Conservation (phyloP, 495 filamentous ascomycete species). For the Trichocladium uniseriatum region DNA sequence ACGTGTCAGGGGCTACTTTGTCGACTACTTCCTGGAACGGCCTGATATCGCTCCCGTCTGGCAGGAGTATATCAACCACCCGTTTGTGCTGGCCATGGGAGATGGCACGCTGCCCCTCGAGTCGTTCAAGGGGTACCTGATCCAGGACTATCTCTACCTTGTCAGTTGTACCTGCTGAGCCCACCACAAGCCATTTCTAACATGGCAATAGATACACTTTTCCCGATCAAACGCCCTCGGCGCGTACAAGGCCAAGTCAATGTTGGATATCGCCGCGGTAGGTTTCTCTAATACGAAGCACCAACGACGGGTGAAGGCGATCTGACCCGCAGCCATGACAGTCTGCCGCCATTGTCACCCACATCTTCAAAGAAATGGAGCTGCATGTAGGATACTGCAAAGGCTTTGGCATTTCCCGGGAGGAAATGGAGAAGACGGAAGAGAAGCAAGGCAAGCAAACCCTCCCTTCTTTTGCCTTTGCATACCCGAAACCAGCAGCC, state of each 20-base stretch:
- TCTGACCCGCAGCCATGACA: constrained; percentile 27
- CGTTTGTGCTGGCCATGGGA: constrained; percentile 69
- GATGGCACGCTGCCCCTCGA: constrained; percentile 61
- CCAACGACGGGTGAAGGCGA: background rate
- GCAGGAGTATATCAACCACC: constrained; percentile 65
- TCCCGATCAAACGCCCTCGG: constrained; percentile 74
- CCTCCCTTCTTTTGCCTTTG: background rate
- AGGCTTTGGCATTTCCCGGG: constrained; percentile 65
- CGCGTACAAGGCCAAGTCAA: constrained; percentile 66
- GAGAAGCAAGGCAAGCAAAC: constrained; percentile 58
- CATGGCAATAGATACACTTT: constrained; percentile 59
- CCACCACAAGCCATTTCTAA: background rate
- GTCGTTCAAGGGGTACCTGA: constrained; percentile 73
- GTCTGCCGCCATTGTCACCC: constrained; percentile 61
- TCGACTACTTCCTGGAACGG: constrained; percentile 75
- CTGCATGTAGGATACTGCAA: constrained; percentile 73
- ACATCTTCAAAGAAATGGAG: constrained; percentile 69
- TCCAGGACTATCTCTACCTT: constrained; percentile 85
- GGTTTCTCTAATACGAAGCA: constrained; percentile 3
- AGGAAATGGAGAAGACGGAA: constrained; percentile 61
- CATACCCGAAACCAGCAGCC: background rate
- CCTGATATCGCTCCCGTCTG: constrained; percentile 62
- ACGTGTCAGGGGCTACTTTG: constrained; percentile 56
- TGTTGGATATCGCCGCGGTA: constrained; percentile 61
- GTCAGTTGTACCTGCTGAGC: constrained; percentile 33